Percentiles rank a stretch among this genome's conserved stretches.
Evolutionary conservation across 768 basidiomycete genomes (phyloP).

Genomic region (Nidula microcarpa): DNA sequence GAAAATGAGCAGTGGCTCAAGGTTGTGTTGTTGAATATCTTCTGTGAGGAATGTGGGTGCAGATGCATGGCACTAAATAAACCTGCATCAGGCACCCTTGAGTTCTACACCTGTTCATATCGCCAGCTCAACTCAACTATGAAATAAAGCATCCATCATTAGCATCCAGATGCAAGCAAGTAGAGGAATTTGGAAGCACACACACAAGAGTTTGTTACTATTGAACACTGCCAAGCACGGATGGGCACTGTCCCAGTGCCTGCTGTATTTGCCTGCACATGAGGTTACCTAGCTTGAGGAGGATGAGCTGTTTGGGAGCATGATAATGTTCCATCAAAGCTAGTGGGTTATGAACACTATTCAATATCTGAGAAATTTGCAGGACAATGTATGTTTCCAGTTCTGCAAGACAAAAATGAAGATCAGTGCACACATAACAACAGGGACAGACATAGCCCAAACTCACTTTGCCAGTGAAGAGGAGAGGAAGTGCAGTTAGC

Average conservation of each 20-base stretch:
- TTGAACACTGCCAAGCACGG: conserved; percentile 94
- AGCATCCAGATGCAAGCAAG: no score
- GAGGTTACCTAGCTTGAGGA: conserved; percentile 80
- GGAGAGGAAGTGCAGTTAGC: no score
- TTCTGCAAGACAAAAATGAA: conserved; percentile 38
- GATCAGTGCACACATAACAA: conserved; percentile 27
- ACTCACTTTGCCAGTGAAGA: conserved; percentile 74
- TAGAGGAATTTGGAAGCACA: no score
- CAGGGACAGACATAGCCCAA: conserved; percentile 63
- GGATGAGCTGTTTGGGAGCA: conserved; percentile 85
- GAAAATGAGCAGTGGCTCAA: conserved; percentile 21
- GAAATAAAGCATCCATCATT: no score
- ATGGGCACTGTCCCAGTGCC: conserved; percentile 78
- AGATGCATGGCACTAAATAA: conserved; percentile 28
- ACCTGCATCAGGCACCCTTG: conserved; percentile 31
- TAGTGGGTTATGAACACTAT: conserved; percentile 98
- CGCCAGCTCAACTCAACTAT: conserved; percentile 61
- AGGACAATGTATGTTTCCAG: conserved; percentile 92
- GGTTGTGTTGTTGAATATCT: conserved; percentile 64
- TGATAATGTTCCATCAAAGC: conserved; percentile 95
- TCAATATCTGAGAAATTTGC: conserved; percentile 89
- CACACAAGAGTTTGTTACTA: conserved; percentile 94
- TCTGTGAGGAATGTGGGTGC: conserved; percentile 30
- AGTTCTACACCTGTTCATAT: conserved; percentile 49
- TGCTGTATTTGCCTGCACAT: conserved; percentile 78